Percentiles rank a stretch among this genome's conserved stretches.
Conservation (phyloP, 768 basidiomycete species). For the Multifurca ochricompacta region DNA sequence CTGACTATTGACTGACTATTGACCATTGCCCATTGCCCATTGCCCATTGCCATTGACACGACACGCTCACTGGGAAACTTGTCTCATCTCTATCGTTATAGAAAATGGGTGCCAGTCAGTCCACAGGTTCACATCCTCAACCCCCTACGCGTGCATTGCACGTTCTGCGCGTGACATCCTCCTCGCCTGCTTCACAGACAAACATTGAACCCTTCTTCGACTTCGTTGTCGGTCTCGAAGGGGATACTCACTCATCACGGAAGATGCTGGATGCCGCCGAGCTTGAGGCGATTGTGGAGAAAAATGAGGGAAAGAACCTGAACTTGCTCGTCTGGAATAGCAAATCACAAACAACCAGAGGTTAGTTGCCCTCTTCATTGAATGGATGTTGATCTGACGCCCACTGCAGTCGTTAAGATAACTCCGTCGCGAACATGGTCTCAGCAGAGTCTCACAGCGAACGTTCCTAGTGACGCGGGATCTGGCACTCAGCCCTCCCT, state of each 20-base stretch:
- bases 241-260: constrained; percentile 45
- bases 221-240: constrained; percentile 89
- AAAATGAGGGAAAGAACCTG: constrained; percentile 62
- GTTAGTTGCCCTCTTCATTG: constrained; percentile 31
- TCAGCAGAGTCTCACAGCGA: constrained; percentile 33
- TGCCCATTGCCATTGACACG: no score
- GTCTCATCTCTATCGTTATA: not conserved
- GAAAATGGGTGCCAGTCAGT: constrained; percentile 70
- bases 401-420: constrained; percentile 64
- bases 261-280: constrained; percentile 58
- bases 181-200: constrained; percentile 81
- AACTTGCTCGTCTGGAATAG: constrained; percentile 79
- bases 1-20: no score
- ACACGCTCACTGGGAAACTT: no score
- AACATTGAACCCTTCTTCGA: constrained; percentile 92
- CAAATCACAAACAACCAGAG: constrained; percentile 64
- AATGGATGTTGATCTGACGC: not conserved
- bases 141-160: constrained; percentile 64
- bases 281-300: constrained; percentile 75
- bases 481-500: constrained; percentile 66
- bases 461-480: constrained; percentile 33
- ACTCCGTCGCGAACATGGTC: constrained; percentile 84
- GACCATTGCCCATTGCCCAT: no score
- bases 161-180: constrained; percentile 81
- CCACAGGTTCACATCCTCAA: constrained; percentile 38